These are phyloP conservation scores for Excoecaria agallocha DNA, from an alignment of 345 rosid genomes.

Conservation along the genomic window DNA sequence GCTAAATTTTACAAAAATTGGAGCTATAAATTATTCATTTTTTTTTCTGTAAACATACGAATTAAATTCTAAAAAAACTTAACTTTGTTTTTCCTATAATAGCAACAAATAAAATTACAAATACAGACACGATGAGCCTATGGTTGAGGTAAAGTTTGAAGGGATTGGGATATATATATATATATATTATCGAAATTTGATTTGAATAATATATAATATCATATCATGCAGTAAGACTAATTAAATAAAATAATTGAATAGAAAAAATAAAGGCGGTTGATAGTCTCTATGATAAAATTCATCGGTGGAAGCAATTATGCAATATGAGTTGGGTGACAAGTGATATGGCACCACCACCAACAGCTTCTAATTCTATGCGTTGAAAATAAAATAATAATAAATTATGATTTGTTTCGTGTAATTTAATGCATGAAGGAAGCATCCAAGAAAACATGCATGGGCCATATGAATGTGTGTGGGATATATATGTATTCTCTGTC, in stretches of 20 bases:
- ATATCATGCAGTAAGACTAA: too few species aligned
- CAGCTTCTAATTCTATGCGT: not conserved
- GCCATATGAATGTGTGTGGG: not conserved
- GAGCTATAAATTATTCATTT: too few species aligned
- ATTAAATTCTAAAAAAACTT: too few species aligned
- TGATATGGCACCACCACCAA: not conserved
- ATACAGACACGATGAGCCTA: not conserved
- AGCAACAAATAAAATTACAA: too few species aligned
- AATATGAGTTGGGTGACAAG: not conserved
- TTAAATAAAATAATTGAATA: not conserved
- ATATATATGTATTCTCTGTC: too few species aligned
- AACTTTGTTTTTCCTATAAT: too few species aligned
- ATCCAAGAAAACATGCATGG: not conserved
- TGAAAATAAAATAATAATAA: not conserved
- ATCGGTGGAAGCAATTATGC: constrained; percentile 1
- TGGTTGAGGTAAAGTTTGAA: not conserved
- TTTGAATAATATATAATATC: too few species aligned
- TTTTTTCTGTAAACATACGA: too few species aligned
- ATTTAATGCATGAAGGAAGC: not conserved
- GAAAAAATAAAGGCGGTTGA: not conserved
- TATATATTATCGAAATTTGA: too few species aligned
- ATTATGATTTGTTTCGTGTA: not conserved
- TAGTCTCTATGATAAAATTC: not conserved
- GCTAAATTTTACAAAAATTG: too few species aligned
- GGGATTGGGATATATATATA: not conserved